Base-by-base conservation (phyloP, 306 rosid genomes). In the Castanea mollissima region DNA sequence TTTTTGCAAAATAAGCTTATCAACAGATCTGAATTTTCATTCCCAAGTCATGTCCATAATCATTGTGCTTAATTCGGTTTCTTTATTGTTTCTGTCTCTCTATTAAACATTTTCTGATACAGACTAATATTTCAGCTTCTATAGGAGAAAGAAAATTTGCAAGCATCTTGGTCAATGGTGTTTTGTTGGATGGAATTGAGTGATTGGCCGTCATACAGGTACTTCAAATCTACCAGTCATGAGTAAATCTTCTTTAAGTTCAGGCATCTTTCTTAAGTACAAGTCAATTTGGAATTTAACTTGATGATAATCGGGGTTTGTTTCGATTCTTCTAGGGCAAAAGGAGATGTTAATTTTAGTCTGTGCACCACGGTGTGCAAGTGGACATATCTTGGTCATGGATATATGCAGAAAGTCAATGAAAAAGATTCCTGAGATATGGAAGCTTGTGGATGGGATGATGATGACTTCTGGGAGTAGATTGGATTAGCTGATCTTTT, bases 361-460 rank as follows among this genome's bases (percentile, higher is more conserved):
- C 88, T 95, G 49, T 95, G 99, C 86, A 95, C 99, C 79, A 89
- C 92, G 10, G 97, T 92, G 79, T 95, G 97, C 86, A 95, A 92
- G 84, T 95, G 99, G 99, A 91, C 94, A 60, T 92, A 95, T 85
- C 97, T 95, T 78, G 99, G 97, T 69, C 99, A 91, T 91, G 96
- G 98, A 70, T 98, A 95, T 84, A 90, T 92, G 96, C 92, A 90
- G n/a, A 81, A 86, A 74, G 72, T 76, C 80, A 85, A 85, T 20
- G 96, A 92, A 79, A 86, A 90, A 80, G 83, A 85, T 64, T 92
- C 97, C 46, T 89, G 91, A 79, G 85, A 80, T 79, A 95, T 95
- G 99, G 98, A 92, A 78, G 94, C 96, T 83, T 89, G 94, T 89
- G 99, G 99, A 76, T 95, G 98, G 98, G 98, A 95, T 84, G 98